Conservation (phyloP, 345 rosid genomes). For the Salix viminalis region DNA sequence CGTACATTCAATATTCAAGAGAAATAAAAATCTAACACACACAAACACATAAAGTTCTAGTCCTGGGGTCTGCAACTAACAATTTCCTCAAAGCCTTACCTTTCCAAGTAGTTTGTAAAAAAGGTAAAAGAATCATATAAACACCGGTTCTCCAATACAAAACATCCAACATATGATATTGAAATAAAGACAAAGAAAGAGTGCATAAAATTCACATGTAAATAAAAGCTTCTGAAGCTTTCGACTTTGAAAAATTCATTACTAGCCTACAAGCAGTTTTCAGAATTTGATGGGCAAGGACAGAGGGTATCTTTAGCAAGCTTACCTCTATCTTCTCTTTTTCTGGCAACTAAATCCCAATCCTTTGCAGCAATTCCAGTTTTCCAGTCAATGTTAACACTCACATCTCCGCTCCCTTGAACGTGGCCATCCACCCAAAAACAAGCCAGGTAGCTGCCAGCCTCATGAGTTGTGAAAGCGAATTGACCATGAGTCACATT, state of each 20-base stretch:
- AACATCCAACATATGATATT: neutral
- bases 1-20: neutral
- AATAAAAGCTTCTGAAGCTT: neutral
- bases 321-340: slow-evolving; percentile 79
- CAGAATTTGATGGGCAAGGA: neutral
- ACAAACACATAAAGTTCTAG: neutral
- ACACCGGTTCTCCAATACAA: neutral
- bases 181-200: neutral
- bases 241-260: neutral
- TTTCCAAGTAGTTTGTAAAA: neutral
- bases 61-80: neutral
- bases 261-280: neutral
- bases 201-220: neutral
- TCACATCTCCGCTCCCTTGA: slow-evolving; percentile 41
- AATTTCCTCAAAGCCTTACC: neutral
- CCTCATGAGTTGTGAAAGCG: slow-evolving; percentile 81
- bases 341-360: slow-evolving; percentile 87
- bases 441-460: slow-evolving; percentile 76
- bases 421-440: slow-evolving; percentile 45
- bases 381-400: slow-evolving; percentile 78
- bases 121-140: neutral
- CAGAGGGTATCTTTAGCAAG: neutral
- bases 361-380: slow-evolving; percentile 83
- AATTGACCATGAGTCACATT: slow-evolving; percentile 82
- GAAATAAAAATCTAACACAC: neutral